Evolutionary conservation across 768 basidiomycete genomes (phyloP).

Genomic region (Cyclocybe cylindracea): DNA sequence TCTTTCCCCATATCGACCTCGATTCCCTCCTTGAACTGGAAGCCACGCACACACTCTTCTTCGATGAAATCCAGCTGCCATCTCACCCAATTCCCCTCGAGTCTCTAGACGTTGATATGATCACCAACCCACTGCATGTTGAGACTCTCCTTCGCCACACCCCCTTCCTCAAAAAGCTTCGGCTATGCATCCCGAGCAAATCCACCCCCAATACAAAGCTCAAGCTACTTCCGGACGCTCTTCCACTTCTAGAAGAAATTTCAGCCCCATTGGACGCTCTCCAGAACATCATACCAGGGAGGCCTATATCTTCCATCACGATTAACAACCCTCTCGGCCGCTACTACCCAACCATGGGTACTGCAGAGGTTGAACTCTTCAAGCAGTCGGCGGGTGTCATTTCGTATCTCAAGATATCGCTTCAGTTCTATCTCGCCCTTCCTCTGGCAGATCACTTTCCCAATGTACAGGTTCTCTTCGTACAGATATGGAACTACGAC

Average conservation of each 20-base stretch:
- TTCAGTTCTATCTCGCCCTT: background rate
- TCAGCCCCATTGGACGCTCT: background rate
- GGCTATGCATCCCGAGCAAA: no score
- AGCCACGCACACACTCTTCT: background rate
- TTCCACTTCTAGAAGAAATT: background rate
- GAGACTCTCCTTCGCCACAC: no score
- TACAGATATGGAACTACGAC: no score
- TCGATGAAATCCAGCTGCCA: background rate
- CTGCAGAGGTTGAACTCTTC: background rate
- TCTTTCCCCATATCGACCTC: background rate
- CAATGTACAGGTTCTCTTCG: background rate
- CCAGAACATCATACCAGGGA: background rate
- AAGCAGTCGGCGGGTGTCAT: slow-evolving; percentile 1
- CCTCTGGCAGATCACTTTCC: slow-evolving; percentile 9
- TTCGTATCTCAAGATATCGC: background rate
- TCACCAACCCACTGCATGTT: no score
- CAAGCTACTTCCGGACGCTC: background rate
- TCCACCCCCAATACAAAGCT: background rate
- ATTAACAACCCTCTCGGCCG: background rate
- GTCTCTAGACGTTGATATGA: background rate
- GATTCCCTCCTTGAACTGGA: background rate
- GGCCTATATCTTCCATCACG: background rate
- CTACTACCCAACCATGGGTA: background rate
- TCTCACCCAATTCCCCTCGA: background rate
- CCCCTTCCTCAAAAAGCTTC: no score